These are phyloP conservation scores for Pythium brachiatum DNA, from an alignment of 352 stramenopile genomes.

Conservation along the genomic window DNA sequence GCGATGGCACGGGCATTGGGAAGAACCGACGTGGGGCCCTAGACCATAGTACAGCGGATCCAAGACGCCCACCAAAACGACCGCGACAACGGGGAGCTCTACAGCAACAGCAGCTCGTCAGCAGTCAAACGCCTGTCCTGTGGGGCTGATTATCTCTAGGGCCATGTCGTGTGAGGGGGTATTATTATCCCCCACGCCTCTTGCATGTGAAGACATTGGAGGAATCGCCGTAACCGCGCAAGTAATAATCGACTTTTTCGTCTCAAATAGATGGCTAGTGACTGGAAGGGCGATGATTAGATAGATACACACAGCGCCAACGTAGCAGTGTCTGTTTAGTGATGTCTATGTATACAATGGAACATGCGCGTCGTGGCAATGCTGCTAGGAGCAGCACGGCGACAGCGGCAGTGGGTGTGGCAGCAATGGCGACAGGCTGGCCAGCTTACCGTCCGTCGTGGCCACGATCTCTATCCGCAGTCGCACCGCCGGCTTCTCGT, in stretches of 20 bases:
- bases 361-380: not conserved
- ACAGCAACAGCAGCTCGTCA: not conserved
- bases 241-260: no score
- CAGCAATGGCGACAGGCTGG: not conserved
- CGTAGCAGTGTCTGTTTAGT: conserved; percentile 3
- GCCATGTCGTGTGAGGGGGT: not conserved
- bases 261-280: not conserved
- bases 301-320: conserved; percentile 1
- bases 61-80: no score
- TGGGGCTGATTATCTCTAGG: not conserved
- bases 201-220: not conserved
- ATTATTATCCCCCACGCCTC: not conserved
- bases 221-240: not conserved
- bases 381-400: conserved; percentile 16
- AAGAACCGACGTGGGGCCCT: not conserved
- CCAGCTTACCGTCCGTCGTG: not conserved
- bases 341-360: not conserved
- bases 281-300: not conserved
- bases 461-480: conserved; percentile 10
- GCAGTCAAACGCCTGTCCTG: not conserved
- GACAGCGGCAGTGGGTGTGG: conserved; percentile 13
- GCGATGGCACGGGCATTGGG: conserved; percentile 29
- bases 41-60: not conserved
- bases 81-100: no score
- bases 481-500: not conserved